Evolutionary conservation across 805 yeast species (phyloP).

Genomic region (Suhomyces pyralidae): DNA sequence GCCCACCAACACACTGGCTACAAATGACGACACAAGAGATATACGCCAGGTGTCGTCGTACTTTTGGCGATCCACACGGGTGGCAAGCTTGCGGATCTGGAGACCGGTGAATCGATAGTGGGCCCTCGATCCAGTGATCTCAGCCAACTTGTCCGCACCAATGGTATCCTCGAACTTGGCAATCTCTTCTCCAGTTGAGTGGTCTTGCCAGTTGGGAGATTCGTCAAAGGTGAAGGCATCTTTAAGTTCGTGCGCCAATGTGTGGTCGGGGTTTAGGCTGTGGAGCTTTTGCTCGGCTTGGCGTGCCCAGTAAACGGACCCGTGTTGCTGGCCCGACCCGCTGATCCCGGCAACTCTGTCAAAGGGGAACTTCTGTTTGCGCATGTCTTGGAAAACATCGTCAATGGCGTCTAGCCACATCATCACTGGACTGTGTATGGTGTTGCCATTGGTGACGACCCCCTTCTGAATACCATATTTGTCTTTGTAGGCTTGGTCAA

Average conservation of each 20-base stretch:
- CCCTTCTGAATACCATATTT: slow-evolving; percentile 70
- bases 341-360: slow-evolving; percentile 59
- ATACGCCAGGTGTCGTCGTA: slow-evolving; percentile 61
- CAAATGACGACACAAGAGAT: slow-evolving; percentile 73
- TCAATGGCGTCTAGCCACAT: slow-evolving; percentile 90
- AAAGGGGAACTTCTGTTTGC: slow-evolving; percentile 53
- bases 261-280: slow-evolving; percentile 24
- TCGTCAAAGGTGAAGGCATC: slow-evolving; percentile 57
- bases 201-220: slow-evolving; percentile 96
- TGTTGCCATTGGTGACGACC: slow-evolving; percentile 54
- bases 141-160: slow-evolving; percentile 57
- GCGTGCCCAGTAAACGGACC: slow-evolving; percentile 76
- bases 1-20: slow-evolving; percentile 70
- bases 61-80: slow-evolving; percentile 46
- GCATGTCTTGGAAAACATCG: slow-evolving; percentile 52
- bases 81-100: slow-evolving; percentile 75
- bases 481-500: slow-evolving; percentile 59
- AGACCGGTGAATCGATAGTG: slow-evolving; percentile 90
- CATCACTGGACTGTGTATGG: slow-evolving; percentile 74
- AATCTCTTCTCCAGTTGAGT: slow-evolving; percentile 73
- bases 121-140: slow-evolving; percentile 78
- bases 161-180: slow-evolving; percentile 60
- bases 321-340: slow-evolving; percentile 93
- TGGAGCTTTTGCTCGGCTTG: slow-evolving; percentile 42
- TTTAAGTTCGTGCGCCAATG: slow-evolving; percentile 39